Base-by-base conservation (phyloP, 83 land plant species). In the Diphasiastrum complanatum region DNA sequence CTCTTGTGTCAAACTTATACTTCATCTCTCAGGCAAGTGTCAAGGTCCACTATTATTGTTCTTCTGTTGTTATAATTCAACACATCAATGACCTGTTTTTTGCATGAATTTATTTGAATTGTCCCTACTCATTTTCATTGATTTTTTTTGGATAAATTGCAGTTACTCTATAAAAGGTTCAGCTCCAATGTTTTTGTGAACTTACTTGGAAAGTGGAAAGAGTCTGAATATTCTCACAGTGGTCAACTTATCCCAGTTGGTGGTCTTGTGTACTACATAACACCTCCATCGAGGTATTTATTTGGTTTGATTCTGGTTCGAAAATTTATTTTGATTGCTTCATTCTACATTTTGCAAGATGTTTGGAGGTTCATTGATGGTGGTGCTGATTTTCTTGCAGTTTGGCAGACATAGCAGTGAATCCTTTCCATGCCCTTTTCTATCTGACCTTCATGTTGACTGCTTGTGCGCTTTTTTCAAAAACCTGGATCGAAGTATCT, bases 401-500 rank as follows among this genome's bases (percentile, higher is more conserved):
- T 66, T 70, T 87, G 76, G 90, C 90, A 26, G 93, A 81, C 51
- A 77, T 86, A 70, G 80, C 79, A 64, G 88, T 89, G 38, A 76
- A 88, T 61, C 95, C 95, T 8, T 88, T 88, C 64, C 90, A 87
- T 75, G 89, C 89, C 34, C 57, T 86, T 1, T 86, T 86, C 56
- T 86, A 86, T 52, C 54, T 87, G 25, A 78, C 79, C 11, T 87
- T 87, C 40, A 86, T 83, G 89, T 83, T 86, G 31, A 68, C 93
- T 25, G 86, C 93, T 1, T 87, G 93, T 73, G 93, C 93, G 3
- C 70, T 87, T 41, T 87, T 87, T 54, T 87, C 91, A 1, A 89
- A 89, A 67, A 88, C 91, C 36, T 88, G 95, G 95, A 88, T 88
- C 58, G 95, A 88, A 67, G 93, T 87, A 18, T 87, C 93, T 45